Evolutionary conservation across 306 rosid genomes (phyloP).

Genomic region (Glycine soja): DNA sequence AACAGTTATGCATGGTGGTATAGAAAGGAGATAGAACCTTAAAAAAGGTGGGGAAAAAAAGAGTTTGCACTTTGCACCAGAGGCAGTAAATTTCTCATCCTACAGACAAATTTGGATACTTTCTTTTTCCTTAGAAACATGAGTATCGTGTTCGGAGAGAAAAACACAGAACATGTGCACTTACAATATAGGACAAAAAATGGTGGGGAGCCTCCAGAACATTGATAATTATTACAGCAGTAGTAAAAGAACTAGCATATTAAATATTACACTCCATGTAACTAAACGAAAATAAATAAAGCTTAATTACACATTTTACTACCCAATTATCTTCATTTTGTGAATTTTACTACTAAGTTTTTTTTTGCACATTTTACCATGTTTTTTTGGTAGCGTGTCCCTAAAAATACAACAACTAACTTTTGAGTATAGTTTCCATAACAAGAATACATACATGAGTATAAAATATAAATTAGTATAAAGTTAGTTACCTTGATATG

Average conservation of each 20-base stretch:
- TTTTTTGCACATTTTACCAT: no score
- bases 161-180: conserved; percentile 45
- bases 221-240: no score
- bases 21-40: conserved; percentile 27
- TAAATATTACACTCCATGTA: no score
- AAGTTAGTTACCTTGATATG: conserved; percentile 68
- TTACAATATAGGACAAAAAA: not conserved
- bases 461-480: conserved; percentile 3
- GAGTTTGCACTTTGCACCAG: not conserved
- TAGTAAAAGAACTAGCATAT: no score
- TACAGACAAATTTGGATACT: conserved; percentile 22
- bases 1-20: conserved; percentile 12
- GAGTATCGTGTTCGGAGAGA: not conserved
- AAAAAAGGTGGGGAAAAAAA: not conserved
- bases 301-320: no score
- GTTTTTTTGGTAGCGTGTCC: no score
- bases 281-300: no score
- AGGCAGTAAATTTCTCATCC: not conserved
- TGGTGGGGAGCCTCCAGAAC: not conserved
- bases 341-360: no score
- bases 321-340: no score
- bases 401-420: not conserved
- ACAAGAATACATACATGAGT: conserved; percentile 17
- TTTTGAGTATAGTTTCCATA: conserved; percentile 15
- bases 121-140: not conserved